Evolutionary conservation across 2,329 filamentous ascomycete genomes (phyloP).

Genomic region (Xylariaceae sp.): DNA sequence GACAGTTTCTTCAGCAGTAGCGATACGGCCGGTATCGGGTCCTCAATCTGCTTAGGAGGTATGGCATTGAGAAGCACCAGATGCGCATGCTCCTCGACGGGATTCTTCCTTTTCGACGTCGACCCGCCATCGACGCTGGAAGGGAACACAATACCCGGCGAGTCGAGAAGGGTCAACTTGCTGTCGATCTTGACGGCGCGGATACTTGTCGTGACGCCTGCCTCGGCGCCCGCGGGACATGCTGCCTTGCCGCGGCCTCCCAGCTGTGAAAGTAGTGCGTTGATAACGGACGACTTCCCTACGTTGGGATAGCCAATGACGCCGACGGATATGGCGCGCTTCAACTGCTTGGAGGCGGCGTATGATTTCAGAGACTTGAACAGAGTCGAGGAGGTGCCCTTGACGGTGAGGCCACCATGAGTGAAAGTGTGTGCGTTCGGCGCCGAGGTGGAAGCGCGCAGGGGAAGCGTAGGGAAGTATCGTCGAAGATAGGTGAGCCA

Average conservation of each 20-base stretch:
- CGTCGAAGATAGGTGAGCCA: constrained; percentile 81
- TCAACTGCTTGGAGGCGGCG: constrained; percentile 73
- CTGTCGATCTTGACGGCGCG: constrained; percentile 90
- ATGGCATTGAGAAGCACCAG: constrained; percentile 85
- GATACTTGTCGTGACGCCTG: constrained; percentile 82
- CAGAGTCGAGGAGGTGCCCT: constrained; percentile 75
- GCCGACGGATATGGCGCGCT: constrained; percentile 83
- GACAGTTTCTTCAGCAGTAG: constrained; percentile 78
- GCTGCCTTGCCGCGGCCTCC: constrained; percentile 58
- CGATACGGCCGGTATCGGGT: constrained; percentile 79
- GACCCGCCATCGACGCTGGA: constrained; percentile 36
- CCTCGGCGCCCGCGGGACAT: constrained; percentile 84
- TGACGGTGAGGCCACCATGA: constrained; percentile 80
- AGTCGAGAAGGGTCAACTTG: constrained; percentile 89
- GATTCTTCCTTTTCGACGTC: constrained; percentile 36
- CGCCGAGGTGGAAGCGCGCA: constrained; percentile 75
- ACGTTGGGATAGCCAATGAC: constrained; percentile 96
- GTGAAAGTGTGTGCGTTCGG: constrained; percentile 87
- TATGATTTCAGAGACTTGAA: constrained; percentile 88
- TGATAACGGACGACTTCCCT: constrained; percentile 94
- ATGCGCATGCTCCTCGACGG: constrained; percentile 69
- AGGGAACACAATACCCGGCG: constrained; percentile 90
- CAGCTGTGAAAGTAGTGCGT: constrained; percentile 74
- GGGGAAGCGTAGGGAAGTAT: constrained; percentile 84
- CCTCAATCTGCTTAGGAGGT: constrained; percentile 87